Evolutionary conservation across 345 rosid genomes (phyloP), one percentile per base, ranked within the genome.

Genomic region (Excoecaria agallocha): DNA sequence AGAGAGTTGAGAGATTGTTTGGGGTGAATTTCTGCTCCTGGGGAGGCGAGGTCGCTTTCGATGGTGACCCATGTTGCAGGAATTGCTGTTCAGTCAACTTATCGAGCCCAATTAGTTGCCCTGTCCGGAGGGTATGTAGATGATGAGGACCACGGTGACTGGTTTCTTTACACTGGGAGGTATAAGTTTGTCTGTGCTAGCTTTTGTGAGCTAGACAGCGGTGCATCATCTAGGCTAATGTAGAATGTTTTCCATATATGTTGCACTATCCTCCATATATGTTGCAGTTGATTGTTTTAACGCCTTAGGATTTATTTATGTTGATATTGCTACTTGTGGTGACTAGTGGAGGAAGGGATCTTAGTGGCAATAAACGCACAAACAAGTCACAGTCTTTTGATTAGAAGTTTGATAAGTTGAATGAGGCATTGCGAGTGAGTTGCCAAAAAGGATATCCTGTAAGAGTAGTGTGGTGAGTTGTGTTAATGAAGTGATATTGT

Each of bases 81-180:
- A 8, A 90, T 87, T 62, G 89, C 88, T 24, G 97, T 93, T 39
- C 89, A 92, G 81, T 77, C 88, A 3, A 37, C 51, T 0, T 60
- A 78, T 66, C 95, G 93, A 54, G 81, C 95, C 17, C 92, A 90
- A 67, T 92, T 92, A 0, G 90, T 92, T 58, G 91, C 83, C 0
- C 89, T 90, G 41, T 84, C 89, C 4, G 92, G 97, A 66, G 93
- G 97, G 12, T 92, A 89, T 54, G 59, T 78, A 68, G 95, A 92
- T 55, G 97, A 92, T 17, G 92, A 89, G 58, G 97, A 92, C 41
- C 95, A 89, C 56, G 97, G 95, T 19, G 93, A 92, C 69, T 88
- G 97, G 97, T 92, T 90, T 69, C 89, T 90, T 49, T 90, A 86
- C 84, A 90, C 95, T 8, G 91, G 90, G 70, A 89, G 92, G 97